A percentile compares a stretch with the other conserved stretches of the same genome.
These are phyloP conservation scores for Endothia cerciana DNA, from an alignment of 2,329 filamentous ascomycete species.

Conservation along the genomic window DNA sequence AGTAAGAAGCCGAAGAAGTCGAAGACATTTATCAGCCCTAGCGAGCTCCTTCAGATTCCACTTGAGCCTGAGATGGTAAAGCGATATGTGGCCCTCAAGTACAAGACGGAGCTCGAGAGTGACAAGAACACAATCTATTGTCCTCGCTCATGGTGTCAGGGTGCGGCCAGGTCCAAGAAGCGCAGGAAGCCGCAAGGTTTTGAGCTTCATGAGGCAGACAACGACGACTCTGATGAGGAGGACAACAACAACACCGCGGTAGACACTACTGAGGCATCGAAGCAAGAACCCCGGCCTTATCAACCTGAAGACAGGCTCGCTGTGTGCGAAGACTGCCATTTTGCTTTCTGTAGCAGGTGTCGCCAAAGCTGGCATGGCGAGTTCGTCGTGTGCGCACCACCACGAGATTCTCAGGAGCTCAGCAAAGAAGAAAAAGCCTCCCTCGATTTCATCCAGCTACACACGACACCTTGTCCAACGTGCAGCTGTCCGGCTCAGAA, in stretches of 20 bases:
- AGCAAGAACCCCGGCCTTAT: conserved; percentile 44
- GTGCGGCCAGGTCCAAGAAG: conserved; percentile 76
- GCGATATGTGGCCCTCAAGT: conserved; percentile 86
- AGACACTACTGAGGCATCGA: conserved; percentile 32
- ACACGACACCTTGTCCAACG: conserved; percentile 88
- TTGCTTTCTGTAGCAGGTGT: conserved; percentile 81
- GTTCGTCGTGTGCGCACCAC: conserved; percentile 69
- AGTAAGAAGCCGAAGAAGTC: conserved; percentile 58
- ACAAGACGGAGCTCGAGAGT: conserved; percentile 89
- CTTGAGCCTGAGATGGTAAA: conserved; percentile 73
- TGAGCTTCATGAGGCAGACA: conserved; percentile 60
- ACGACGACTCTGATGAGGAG: conserved; percentile 53
- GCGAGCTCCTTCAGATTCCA: conserved; percentile 80
- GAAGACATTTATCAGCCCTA: conserved; percentile 74
- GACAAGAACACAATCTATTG: conserved; percentile 94
- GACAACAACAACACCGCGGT: conserved; percentile 47
- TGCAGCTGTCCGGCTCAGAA: conserved; percentile 87
- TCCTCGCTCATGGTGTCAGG: conserved; percentile 89
- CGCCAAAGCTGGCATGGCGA: conserved; percentile 90
- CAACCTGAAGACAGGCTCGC: conserved; percentile 67
- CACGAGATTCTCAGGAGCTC: conserved; percentile 69
- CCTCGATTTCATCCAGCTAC: conserved; percentile 77
- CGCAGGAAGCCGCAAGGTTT: conserved; percentile 73
- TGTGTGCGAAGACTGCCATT: conserved; percentile 85
- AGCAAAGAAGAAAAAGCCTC: conserved; percentile 85